Percentiles rank a stretch among this genome's conserved stretches.
These are phyloP conservation scores for Lentinula edodes DNA, from an alignment of 768 basidiomycete species.

Conservation along the genomic window DNA sequence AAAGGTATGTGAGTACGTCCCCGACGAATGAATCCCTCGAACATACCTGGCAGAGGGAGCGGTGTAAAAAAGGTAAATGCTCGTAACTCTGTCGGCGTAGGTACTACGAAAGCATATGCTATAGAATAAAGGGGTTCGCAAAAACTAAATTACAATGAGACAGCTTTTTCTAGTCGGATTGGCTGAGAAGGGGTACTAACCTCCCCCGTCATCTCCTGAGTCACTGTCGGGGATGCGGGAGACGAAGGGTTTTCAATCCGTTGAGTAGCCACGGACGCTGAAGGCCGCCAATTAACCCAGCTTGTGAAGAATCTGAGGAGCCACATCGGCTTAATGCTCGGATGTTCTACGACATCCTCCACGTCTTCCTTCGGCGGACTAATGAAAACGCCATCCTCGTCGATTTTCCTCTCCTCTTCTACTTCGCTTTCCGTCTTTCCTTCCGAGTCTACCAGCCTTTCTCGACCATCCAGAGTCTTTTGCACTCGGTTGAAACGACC, in stretches of 20 bases:
- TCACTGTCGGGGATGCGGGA: neutral
- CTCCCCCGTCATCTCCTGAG: neutral
- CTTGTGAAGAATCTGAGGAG: conserved; percentile 70
- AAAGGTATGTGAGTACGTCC: too few species aligned
- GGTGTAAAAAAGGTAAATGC: too few species aligned
- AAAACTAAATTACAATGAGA: neutral
- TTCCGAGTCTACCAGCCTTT: conserved; percentile 56
- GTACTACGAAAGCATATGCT: too few species aligned
- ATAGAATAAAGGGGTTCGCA: too few species aligned
- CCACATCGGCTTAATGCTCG: conserved; percentile 70
- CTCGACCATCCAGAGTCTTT: conserved; percentile 61
- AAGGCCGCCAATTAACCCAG: conserved; percentile 65
- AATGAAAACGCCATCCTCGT: conserved; percentile 22
- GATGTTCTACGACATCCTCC: conserved; percentile 53
- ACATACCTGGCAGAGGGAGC: too few species aligned
- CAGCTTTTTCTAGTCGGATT: neutral
- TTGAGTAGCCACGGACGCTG: neutral
- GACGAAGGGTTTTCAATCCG: neutral
- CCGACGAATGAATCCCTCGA: too few species aligned
- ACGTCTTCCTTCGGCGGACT: conserved; percentile 33
- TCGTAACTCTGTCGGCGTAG: too few species aligned
- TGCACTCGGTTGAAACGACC: conserved; percentile 61
- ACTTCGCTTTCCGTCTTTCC: conserved; percentile 76
- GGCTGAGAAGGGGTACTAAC: neutral
- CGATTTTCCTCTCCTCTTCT: conserved; percentile 55